Percentiles rank a stretch among this genome's conserved stretches.
Evolutionary conservation across 1,139 yeast species (phyloP).

Genomic region (Candida tetrigidarum): DNA sequence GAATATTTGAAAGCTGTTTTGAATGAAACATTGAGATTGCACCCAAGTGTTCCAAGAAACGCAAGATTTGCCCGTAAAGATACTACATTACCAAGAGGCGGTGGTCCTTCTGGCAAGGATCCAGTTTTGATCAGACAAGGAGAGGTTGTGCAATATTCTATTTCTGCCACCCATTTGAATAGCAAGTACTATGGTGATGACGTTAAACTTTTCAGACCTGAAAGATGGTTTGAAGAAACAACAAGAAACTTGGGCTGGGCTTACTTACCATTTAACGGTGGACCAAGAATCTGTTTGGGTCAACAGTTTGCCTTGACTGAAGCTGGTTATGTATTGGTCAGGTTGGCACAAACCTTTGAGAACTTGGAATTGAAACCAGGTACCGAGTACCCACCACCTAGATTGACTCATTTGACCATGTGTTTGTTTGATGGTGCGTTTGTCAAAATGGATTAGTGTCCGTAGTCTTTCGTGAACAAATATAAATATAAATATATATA

Average conservation of each 20-base stretch:
- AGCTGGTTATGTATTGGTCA: constrained; percentile 33
- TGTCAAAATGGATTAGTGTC: neutral
- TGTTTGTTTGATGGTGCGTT: constrained; percentile 33
- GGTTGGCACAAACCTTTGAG: constrained; percentile 27
- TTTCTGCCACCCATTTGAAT: constrained; percentile 45
- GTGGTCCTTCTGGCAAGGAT: constrained; percentile 45
- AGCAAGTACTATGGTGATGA: constrained; percentile 46
- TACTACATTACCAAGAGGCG: constrained; percentile 56
- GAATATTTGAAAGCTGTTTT: constrained; percentile 50
- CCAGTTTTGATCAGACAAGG: constrained; percentile 50
- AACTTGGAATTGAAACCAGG: constrained; percentile 3
- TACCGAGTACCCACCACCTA: constrained; percentile 33
- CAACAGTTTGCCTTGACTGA: constrained; percentile 51
- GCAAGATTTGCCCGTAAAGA: constrained; percentile 44
- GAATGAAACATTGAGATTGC: constrained; percentile 52
- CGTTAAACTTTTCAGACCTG: constrained; percentile 46
- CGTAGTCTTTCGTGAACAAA: neutral
- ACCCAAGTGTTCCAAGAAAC: constrained; percentile 57
- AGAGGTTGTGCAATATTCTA: constrained; percentile 32
- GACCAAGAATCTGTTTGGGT: constrained; percentile 47
- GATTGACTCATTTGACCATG: constrained; percentile 39
- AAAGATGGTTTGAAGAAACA: constrained; percentile 42
- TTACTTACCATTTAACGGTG: constrained; percentile 46
- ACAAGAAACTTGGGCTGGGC: constrained; percentile 38
- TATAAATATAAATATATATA: too few species aligned